Base-by-base conservation (phyloP, 2,329 filamentous ascomycete genomes). In the Thermothelomyces thermophilus region DNA sequence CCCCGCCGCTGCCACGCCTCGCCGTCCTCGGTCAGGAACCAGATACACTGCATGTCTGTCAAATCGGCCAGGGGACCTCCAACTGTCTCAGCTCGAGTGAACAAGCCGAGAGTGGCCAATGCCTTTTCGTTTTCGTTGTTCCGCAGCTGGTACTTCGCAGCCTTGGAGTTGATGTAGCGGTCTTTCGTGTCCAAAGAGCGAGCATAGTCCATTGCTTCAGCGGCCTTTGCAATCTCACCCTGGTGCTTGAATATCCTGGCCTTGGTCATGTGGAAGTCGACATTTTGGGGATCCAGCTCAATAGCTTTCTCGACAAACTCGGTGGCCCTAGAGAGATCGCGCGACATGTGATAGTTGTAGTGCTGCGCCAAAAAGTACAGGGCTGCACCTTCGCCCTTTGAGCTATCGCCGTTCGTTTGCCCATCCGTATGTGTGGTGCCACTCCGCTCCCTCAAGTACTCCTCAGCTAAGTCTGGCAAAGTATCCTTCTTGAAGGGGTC, bases 121-220 rank as follows among this genome's bases (percentile, higher is more conserved):
- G 87, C 91, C 59, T 83, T 83, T 45, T 94, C 87, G 63, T 88
- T 93, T 64, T 96, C 83, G 66, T 96, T 82, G 69, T 95, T 95
- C 48, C 93, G 83, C 41, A 98, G 77, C 67, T 94, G 90, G 66
- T 98, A 98, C 66, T 98, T 98, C 52, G 91, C 90, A 43, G 90
- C 86, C 72, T 98, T 98, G 56, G 90, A 94, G 75, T 98, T 98
- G 75, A 97, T 97, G 67, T 97, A 95, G 39, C 93, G 84, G 65
- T 98, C 93, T 70, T 85, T 89, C 58, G 86, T 81, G 64, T 98
- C 94, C 55, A 96, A 76, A 55, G 82, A 78, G 46, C 93, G 83
- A 1, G 93, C 93, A 57, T 84, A 75, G 60, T 96, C 87, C 89
- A 98, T 97, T 36, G 82, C 79, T 62, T 90, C 85, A 0, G 90